Evolutionary conservation across 106 monocot genomes (phyloP), one percentile per base, ranked within the genome.

Genomic region (Phalaenopsis equestris): DNA sequence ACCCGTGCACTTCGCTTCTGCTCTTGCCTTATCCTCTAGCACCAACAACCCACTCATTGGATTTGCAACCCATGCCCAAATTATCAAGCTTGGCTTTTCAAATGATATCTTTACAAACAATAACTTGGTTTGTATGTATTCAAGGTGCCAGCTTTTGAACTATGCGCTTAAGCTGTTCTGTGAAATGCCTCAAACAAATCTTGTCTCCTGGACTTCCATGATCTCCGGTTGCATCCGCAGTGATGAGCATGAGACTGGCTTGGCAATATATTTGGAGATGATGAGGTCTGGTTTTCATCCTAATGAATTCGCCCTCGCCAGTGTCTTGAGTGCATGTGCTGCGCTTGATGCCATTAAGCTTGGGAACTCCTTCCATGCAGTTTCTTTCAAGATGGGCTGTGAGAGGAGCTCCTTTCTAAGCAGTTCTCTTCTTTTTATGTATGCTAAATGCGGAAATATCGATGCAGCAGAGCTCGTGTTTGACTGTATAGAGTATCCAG

Each of bases 121-220:
- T 45, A 75, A 76, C 58, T 52, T 87, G 79, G 30, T 84, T 1
- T 23, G 56, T 5, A 79, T 79, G 84, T 84, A 84, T 79, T 67
- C 81, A 0, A 81, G 67, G 21, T 81, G 84, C 41, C 72, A 73
- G 16, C 24, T 15, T 36, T 45, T 84, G 55, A 16, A 23, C 0
- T 2, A 14, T 68, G 84, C 84, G 19, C 23, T 79, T 5, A 58
- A 82, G 1, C 37, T 87, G 82, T 87, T 87, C 47, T 64, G 56
- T 9, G 84, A 84, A 87, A 84, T 84, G 87, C 8, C 55, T 4
- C 43, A 79, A 0, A 79, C 76, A 45, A 87, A 87, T 77, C 47
- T 84, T n/a, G 79, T 87, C 8, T 84, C 87, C 6, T 87, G 87
- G 87, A 87, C 87, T 2, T 79, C 79, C 48, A 84, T 87, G 79